Conservation (phyloP, 2,329 filamentous ascomycete genomes). For the Fusarium sp. region DNA sequence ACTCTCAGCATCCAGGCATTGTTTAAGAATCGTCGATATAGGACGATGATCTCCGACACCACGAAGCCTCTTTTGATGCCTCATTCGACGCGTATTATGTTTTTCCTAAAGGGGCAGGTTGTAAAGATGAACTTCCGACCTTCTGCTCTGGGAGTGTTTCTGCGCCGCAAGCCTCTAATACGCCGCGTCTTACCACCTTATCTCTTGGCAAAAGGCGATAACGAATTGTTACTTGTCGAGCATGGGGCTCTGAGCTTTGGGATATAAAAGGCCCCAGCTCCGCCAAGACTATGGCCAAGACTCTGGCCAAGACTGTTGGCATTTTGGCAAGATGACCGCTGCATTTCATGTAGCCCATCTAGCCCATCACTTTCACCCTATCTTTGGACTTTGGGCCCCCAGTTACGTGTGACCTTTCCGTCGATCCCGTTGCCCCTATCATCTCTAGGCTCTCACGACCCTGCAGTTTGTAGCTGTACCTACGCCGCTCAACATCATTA, state of each 20-base stretch:
- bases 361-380: slow-evolving; percentile 5
- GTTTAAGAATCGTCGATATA: background rate
- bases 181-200: slow-evolving; percentile 5
- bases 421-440: slow-evolving; percentile 25
- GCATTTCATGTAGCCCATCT: slow-evolving; percentile 7
- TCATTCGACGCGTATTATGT: too few relatives aligned
- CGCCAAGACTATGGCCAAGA: slow-evolving; percentile 31
- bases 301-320: slow-evolving; percentile 12
- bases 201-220: slow-evolving; percentile 24
- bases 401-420: background rate
- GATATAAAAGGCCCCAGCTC: slow-evolving; percentile 24
- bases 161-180: slow-evolving; percentile 2
- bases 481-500: background rate
- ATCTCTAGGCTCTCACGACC: background rate
- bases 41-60: background rate
- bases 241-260: background rate
- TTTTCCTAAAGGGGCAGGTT: slow-evolving; percentile 21
- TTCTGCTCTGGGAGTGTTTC: slow-evolving; percentile 19
- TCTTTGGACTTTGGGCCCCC: slow-evolving; percentile 9
- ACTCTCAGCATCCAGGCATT: background rate
- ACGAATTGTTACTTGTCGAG: slow-evolving; percentile 19
- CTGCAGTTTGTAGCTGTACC: slow-evolving; percentile 9
- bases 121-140: slow-evolving; percentile 4
- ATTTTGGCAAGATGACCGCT: slow-evolving; percentile 24
- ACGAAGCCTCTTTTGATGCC: too few relatives aligned